Evolutionary conservation across 495 filamentous ascomycete species (phyloP).

Genomic region (Tetracladium marchalianum): DNA sequence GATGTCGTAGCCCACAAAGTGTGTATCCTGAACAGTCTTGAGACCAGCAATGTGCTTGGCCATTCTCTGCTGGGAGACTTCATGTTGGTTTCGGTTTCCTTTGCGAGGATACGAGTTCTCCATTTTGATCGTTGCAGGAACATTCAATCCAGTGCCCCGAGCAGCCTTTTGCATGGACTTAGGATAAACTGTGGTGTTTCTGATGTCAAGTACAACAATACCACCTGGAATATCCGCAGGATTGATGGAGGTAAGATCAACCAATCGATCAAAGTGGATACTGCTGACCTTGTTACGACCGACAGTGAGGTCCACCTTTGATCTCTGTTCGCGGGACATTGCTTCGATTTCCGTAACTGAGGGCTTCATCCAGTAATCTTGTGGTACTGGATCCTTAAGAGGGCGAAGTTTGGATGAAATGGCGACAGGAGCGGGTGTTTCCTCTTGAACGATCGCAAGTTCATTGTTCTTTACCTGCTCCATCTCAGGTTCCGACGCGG

Average conservation of each 20-base stretch:
- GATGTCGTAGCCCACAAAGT: conserved; percentile 66
- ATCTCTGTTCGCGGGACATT: conserved; percentile 63
- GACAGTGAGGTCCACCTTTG: conserved; percentile 66
- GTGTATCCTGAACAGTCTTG: conserved; percentile 64
- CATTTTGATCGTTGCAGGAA: conserved; percentile 73
- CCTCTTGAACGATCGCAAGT: conserved; percentile 69
- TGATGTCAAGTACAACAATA: conserved; percentile 63
- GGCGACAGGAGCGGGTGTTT: conserved; percentile 32
- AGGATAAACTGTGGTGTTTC: conserved; percentile 80
- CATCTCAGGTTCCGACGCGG: conserved; percentile 46
- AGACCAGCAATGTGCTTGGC: conserved; percentile 77
- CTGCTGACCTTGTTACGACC: conserved; percentile 72
- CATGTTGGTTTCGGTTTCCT: conserved; percentile 35
- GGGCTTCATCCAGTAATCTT: conserved; percentile 81
- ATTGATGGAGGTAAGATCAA: conserved; percentile 66
- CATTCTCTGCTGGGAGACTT: conserved; percentile 36
- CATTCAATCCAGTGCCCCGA: conserved; percentile 79
- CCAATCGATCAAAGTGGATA: conserved; percentile 68
- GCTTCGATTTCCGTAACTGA: conserved; percentile 56
- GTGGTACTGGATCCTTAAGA: conserved; percentile 47
- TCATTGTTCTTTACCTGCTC: conserved; percentile 66
- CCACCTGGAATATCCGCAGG: conserved; percentile 60
- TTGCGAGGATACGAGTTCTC: conserved; percentile 86
- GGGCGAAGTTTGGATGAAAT: no score
- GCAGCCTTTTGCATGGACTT: conserved; percentile 64